Base-by-base conservation (phyloP, 768 basidiomycete genomes). In the Candolleomyces aberdarensis region DNA sequence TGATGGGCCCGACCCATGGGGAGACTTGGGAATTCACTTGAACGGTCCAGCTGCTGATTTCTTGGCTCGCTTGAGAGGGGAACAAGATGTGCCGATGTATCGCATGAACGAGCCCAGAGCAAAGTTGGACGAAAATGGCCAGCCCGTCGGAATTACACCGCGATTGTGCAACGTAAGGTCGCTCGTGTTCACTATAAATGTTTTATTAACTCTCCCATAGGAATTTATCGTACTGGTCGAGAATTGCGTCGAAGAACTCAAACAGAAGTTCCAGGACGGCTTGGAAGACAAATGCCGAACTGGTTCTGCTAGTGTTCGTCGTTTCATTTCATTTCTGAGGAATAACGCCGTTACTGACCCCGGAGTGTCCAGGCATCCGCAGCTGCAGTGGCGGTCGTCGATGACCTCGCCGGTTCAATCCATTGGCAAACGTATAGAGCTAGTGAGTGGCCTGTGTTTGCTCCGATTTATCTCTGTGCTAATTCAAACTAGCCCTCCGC, bases 401-500 rank as follows among this genome's bases (percentile, higher is more conserved):
- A 85, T 56, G 73, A 77, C 5, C 83, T 87, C 64, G 79, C 81
- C 1, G 69, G 65, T 6, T 75, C 78, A 5, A 84, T 85, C 81
- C 85, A 87, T 62, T 87, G 86, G 85, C 72, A 60, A 0, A 85
- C 84, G 14, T 86, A 83, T 66, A 76, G 84, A 60, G 84, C 83
- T 5, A 84, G 83, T 85, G 63, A 69, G 80, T 73, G 11, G 4
- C 19, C 39, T n/a, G 22, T 32, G 31, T 36, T 10, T 36, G 13
- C 15, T 20, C 53, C 43, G 32, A 14, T 5, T 7, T 14, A 5
- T 9, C 17, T 13, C 14, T 44, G 17, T 41, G 50, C 29, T n/a
- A 20, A n/a, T 17, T 57, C n/a, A 55, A 39, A 7, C 32, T 54
- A 76, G 75, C 84, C 5, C 75, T 86, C 44, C 78, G 83, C 49